Base-by-base conservation (phyloP, 495 filamentous ascomycete species). In the Penicillium atrosanguineum region DNA sequence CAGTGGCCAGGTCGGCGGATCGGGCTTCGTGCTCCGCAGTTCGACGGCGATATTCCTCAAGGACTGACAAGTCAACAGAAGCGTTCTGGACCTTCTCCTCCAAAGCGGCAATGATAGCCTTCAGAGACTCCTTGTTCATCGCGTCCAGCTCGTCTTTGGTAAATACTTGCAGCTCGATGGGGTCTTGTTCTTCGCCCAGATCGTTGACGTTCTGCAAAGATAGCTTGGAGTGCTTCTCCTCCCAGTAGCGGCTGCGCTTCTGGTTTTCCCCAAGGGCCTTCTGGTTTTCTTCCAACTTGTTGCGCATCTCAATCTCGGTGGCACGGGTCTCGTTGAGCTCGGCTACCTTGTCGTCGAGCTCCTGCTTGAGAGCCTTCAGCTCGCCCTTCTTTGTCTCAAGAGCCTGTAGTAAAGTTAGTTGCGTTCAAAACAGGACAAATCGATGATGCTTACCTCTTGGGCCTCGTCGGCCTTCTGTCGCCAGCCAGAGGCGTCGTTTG, bases 261-360 rank as follows among this genome's bases (percentile, higher is more conserved):
- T 96, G 87, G 70, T 94, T 93, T 55, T 98, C 94, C 7, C 72
- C 64, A 20, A 96, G 80, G 11, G 86, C 82, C 70, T 97, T 98
- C 57, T 96, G 90, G 71, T 91, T 92, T 67, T 97, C 92, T 63
- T 97, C 72, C 16, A 97, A 83, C 69, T 95, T 94, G 69, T 97
- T 97, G 46, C 91, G 89, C 91, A 97, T 97, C 69, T 97, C 94
- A 54, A 98, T 96, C 71, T 97, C 95, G 15, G 87, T 79, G 4
- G 89, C 92, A 0, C 94, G 84, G 3, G 86, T 95, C 64, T 89
- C 89, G 64, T 97, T 97, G 38, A 97, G 76, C 56, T 95, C 91
- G 4, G 86, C 80, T 15, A 85, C 87, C 77, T 90, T 93, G 56
- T 87, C 85, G 56, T 97, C 93, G 11, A 97, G 76, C 61, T 97